These are phyloP conservation scores for Naganishia kalamii DNA, from an alignment of 768 basidiomycete genomes.

Conservation along the genomic window DNA sequence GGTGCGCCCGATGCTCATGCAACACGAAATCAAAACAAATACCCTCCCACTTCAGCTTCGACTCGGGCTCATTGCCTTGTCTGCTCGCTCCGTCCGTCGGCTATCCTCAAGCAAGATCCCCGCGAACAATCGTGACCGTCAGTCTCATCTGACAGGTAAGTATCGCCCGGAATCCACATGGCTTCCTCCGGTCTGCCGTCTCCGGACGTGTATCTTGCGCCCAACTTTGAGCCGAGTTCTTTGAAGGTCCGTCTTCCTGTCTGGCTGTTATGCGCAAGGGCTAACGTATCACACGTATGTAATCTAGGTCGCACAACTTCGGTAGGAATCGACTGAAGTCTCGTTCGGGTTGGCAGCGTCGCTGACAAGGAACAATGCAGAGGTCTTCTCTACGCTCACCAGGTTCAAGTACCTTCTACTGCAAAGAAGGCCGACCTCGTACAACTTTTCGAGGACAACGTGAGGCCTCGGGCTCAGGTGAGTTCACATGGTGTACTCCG, in stretches of 20 bases:
- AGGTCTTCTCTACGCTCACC: conserved; percentile 36
- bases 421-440: conserved; percentile 43
- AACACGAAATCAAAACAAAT: conserved; percentile 13
- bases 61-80: not conserved
- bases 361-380: no score
- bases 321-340: not conserved
- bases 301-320: conserved; percentile 39
- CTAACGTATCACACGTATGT: no score
- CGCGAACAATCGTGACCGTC: not conserved
- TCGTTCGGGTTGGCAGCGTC: no score
- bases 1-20: not conserved
- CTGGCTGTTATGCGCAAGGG: not conserved
- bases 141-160: not conserved
- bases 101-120: not conserved
- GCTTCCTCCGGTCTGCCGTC: conserved; percentile 19
- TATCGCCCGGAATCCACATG: not conserved
- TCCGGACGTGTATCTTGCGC: conserved; percentile 30
- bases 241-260: conserved; percentile 29
- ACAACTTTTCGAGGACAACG: conserved; percentile 30
- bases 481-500: conserved; percentile 8
- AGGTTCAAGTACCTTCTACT: conserved; percentile 25
- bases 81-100: not conserved
- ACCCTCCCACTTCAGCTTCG: not conserved
- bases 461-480: conserved; percentile 35
- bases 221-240: conserved; percentile 34